A percentile compares a stretch with the other conserved stretches of the same genome.
phyloP scores from a whole-genome alignment of 2,329 filamentous ascomycete genomes.

The Sporothrix curviconia region DNA sequence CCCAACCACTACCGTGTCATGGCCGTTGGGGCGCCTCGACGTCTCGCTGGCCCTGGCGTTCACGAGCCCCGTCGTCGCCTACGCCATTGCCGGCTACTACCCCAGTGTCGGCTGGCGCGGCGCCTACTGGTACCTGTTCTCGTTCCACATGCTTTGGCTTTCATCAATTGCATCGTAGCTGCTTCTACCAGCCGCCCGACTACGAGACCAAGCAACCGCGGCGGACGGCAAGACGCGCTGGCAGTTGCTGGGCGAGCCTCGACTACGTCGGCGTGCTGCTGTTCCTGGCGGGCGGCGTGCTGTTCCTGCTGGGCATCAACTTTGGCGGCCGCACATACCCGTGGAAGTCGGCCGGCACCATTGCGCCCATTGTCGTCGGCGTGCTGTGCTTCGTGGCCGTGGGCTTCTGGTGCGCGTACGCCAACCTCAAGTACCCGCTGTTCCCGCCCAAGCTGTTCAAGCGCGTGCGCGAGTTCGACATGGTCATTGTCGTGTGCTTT shows the following conservation, averaged over 20 bases:
- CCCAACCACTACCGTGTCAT: constrained; percentile 16
- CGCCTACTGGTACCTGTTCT: constrained; percentile 22
- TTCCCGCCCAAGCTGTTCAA: constrained; percentile 27
- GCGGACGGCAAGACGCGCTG: constrained; percentile 23
- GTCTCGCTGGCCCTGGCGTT: constrained; percentile 13
- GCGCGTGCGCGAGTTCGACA: constrained; percentile 21
- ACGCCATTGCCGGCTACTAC: constrained; percentile 29
- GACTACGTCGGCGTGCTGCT: constrained; percentile 25
- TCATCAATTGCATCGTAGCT: constrained; percentile 20
- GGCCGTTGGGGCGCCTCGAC: constrained; percentile 13
- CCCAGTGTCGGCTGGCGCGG: constrained; percentile 20
- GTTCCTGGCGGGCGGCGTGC: constrained; percentile 23
- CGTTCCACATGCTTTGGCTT: constrained; percentile 21
- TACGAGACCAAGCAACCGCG: constrained; percentile 30
- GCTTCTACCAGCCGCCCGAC: constrained; percentile 31
- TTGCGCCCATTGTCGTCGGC: constrained; percentile 28
- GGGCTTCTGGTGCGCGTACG: constrained; percentile 26
- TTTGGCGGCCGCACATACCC: constrained; percentile 26
- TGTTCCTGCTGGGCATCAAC: constrained; percentile 27
- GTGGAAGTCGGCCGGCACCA: constrained; percentile 24
- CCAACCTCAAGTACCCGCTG: constrained; percentile 25
- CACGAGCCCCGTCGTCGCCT: constrained; percentile 23
- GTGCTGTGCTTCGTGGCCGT: constrained; percentile 25
- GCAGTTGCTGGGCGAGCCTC: constrained; percentile 32
- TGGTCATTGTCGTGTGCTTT: constrained; percentile 26